Conservation (phyloP, 305 asterid genomes). For the Vinca major region DNA sequence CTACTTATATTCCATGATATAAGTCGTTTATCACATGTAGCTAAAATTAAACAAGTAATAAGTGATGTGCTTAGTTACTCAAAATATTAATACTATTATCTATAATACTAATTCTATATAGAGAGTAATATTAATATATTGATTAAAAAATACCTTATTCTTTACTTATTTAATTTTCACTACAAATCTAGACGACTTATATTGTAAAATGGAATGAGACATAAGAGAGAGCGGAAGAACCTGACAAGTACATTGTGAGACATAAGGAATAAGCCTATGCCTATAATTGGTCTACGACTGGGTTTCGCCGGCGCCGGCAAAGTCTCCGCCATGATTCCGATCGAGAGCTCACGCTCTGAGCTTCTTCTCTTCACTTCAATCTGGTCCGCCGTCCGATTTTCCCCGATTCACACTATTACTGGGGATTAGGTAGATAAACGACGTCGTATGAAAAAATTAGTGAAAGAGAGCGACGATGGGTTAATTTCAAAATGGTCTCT, state of each 20-base stretch:
- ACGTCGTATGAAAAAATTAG: background rate
- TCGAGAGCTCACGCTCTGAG: conserved; percentile 10
- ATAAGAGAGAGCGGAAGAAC: conserved; percentile 20
- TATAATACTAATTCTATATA: too few species aligned
- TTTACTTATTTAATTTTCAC: too few species aligned
- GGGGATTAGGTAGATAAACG: background rate
- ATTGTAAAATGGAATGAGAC: too few species aligned
- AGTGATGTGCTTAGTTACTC: too few species aligned
- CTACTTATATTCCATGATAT: background rate
- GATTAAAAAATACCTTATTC: too few species aligned
- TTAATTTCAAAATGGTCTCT: too few species aligned
- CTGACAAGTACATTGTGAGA: conserved; percentile 64
- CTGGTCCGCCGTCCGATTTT: background rate
- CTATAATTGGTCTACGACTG: conserved; percentile 77
- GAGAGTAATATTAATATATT: too few species aligned
- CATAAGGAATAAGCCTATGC: conserved; percentile 63
- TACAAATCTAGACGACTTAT: too few species aligned
- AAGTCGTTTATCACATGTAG: too few species aligned
- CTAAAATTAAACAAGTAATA: too few species aligned
- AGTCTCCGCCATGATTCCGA: conserved; percentile 39
- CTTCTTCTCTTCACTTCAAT: background rate
- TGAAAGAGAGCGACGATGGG: background rate
- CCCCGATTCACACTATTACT: background rate
- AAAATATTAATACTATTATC: too few species aligned
- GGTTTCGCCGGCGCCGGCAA: conserved; percentile 39